These are phyloP conservation scores for Aspergillus intermedius DNA, from an alignment of 2,329 filamentous ascomycete genomes.

Conservation along the genomic window DNA sequence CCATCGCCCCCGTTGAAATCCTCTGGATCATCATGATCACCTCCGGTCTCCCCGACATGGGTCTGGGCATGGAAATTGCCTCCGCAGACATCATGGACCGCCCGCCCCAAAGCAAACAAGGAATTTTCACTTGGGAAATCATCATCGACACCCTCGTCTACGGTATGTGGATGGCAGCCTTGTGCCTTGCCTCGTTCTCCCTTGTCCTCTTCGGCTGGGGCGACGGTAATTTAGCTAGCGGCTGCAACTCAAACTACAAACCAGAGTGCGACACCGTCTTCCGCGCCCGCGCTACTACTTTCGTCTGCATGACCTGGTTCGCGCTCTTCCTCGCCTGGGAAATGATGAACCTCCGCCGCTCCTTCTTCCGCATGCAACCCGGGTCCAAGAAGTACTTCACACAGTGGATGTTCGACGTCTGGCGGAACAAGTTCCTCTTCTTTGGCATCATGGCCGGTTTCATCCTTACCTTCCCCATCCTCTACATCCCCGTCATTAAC, in stretches of 20 bases:
- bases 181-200: conserved; percentile 58
- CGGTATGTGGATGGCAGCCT: conserved; percentile 67
- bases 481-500: conserved; percentile 65
- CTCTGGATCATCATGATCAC: conserved; percentile 95
- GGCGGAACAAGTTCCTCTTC: conserved; percentile 67
- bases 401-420: conserved; percentile 62
- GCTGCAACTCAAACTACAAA: conserved; percentile 56
- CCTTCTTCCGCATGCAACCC: conserved; percentile 69
- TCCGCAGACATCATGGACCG: conserved; percentile 71
- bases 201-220: conserved; percentile 59
- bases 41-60: conserved; percentile 80
- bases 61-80: conserved; percentile 72
- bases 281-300: conserved; percentile 65
- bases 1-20: conserved; percentile 76
- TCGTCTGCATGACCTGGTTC: conserved; percentile 69
- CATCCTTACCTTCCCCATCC: conserved; percentile 51
- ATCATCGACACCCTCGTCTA: conserved; percentile 75
- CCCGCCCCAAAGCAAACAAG: conserved; percentile 63
- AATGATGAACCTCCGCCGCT: conserved; percentile 64
- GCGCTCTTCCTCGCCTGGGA: conserved; percentile 74
- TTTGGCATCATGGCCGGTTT: conserved; percentile 56
- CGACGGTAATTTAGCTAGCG: conserved; percentile 51
- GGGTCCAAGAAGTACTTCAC: conserved; percentile 54
- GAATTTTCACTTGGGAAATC: conserved; percentile 72
- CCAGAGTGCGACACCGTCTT: conserved; percentile 57